Evolutionary conservation across 371 early-diverging fungal species (phyloP).

Genomic region (Syncephalastrum sp.): DNA sequence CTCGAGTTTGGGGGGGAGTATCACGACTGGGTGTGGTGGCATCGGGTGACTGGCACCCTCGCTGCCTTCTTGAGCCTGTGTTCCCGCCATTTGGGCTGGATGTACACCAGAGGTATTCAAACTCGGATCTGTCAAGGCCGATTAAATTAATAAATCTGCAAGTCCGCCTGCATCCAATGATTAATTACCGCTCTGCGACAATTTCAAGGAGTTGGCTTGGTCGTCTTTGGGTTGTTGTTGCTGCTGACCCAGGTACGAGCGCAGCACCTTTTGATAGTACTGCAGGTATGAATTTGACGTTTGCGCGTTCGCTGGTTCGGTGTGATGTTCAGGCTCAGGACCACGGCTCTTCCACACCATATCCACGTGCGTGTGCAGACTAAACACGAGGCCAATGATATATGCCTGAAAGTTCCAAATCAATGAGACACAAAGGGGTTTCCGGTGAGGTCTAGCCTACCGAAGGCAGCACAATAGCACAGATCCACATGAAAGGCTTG

Average conservation of each 20-base stretch:
- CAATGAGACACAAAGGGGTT: too few relatives aligned
- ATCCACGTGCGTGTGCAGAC: conserved; percentile 88
- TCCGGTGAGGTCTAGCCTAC: conserved; percentile 24
- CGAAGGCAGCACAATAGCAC: conserved; percentile 81
- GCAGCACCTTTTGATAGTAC: too few relatives aligned
- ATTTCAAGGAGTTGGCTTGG: too few relatives aligned
- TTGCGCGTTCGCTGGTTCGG: too few relatives aligned
- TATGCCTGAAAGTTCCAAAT: conserved; percentile 59
- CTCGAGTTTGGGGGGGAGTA: conserved; percentile 8
- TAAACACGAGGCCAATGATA: conserved; percentile 90
- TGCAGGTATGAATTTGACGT: too few relatives aligned
- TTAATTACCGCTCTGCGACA: too few relatives aligned
- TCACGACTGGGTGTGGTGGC: too few relatives aligned
- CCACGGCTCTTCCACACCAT: conserved; percentile 75
- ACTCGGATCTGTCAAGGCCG: not conserved
- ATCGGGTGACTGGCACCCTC: too few relatives aligned
- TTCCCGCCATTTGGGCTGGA: not conserved
- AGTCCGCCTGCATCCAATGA: not conserved
- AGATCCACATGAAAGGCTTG: conserved; percentile 85
- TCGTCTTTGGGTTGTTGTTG: too few relatives aligned
- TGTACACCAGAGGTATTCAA: not conserved
- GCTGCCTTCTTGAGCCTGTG: not conserved
- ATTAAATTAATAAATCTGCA: too few relatives aligned
- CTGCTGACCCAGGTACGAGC: too few relatives aligned
- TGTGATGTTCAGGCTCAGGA: too few relatives aligned